Evolutionary conservation across 257 asterid genomes (phyloP).

Genomic region (Cordia subcordata): DNA sequence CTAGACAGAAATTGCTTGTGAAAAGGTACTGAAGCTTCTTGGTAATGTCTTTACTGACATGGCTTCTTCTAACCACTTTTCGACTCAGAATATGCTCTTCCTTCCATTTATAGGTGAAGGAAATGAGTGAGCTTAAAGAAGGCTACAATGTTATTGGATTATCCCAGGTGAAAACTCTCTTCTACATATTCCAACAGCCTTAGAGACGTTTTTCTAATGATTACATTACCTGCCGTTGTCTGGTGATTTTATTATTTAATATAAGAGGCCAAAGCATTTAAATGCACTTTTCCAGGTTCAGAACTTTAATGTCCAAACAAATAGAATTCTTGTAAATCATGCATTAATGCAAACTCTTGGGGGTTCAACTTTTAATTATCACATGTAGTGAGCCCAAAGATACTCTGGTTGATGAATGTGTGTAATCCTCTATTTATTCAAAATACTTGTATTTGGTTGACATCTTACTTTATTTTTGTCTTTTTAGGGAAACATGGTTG

Average conservation of each 20-base stretch:
- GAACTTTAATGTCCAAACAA: not conserved
- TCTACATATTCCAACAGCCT: not conserved
- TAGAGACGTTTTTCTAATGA: not conserved
- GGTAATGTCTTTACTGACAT: constrained; percentile 11
- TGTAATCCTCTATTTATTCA: not conserved
- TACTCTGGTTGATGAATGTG: too few species aligned
- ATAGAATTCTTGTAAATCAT: too few species aligned
- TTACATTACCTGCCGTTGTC: not conserved
- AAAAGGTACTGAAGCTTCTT: constrained; percentile 54
- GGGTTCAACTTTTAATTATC: too few species aligned
- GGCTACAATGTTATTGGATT: constrained; percentile 78
- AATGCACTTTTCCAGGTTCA: too few species aligned
- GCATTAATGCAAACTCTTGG: too few species aligned
- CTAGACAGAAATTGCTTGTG: constrained; percentile 71
- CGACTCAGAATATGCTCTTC: constrained; percentile 11
- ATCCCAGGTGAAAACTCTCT: constrained; percentile 58
- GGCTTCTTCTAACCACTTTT: constrained; percentile 14
- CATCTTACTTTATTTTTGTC: constrained; percentile 11
- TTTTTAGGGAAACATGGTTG: constrained; percentile 78
- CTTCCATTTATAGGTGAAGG: constrained; percentile 55
- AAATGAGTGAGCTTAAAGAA: constrained; percentile 60
- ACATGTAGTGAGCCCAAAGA: too few species aligned
- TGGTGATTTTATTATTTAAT: too few species aligned
- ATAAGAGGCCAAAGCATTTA: too few species aligned
- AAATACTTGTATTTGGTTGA: constrained; percentile 1